Evolutionary conservation across 306 rosid genomes (phyloP), one percentile per base, ranked within the genome.

Genomic region (Cucumis cinereus): DNA sequence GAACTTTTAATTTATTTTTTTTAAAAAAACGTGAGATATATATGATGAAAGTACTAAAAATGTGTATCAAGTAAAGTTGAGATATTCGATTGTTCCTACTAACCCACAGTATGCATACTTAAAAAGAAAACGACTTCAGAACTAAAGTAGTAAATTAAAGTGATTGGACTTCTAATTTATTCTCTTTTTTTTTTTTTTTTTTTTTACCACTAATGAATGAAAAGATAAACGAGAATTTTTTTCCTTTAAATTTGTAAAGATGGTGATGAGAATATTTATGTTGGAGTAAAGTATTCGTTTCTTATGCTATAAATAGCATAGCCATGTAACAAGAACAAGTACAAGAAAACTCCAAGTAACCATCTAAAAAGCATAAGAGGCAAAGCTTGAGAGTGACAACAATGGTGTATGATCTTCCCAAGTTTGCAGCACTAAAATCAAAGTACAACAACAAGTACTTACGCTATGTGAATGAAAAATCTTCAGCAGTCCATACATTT

Each of bases 361-460:
- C 7, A 45, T 45, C 16, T 45, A 43, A 7, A 10, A 45, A 45
- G 52, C 52, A 45, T 45, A 45, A 45, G 10, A 45, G 3, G 52
- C 15, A 45, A 45, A 45, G 52, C 52, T 45, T 45, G 52, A 45
- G 5, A 45, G 52, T 10, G 52, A 35, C 19, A 16, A 61, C 17
- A 76, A 77, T 52, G 61, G 8, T n/a, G 36, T 14, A 61, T n/a
- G n/a, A n/a, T 15, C 75, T 72, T 10, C 24, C 59, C 22, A 52
- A 52, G 23, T 20, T 49, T 22, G 54, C 67, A 23, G 75, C 57
- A 10, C 20, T 78, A 12, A 74, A 64, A 75, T 80, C 76, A 4
- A 41, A 53, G 19, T 5, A 50, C 70, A 79, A 57, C 64, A 9
- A 41, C 23, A 74, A 74, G 10, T 80, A 63, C 59, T n/a, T 80